Evolutionary conservation across 1,284 basidiomycete species (phyloP).

Genomic region (Leccinum subfulvum): DNA sequence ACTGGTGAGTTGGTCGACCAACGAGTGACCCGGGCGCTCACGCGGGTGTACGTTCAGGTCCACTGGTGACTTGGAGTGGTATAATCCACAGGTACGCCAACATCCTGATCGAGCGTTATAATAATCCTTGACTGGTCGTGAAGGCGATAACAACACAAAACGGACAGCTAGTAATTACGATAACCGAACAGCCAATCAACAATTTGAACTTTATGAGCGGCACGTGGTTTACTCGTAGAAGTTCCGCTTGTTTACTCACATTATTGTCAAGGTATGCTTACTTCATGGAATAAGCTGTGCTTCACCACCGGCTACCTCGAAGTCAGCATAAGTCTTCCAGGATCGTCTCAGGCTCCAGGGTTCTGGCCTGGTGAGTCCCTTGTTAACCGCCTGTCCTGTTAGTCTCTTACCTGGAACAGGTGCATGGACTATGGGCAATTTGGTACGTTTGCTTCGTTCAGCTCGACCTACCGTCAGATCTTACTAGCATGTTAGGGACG

Average conservation of each 20-base stretch:
- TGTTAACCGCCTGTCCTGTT: conserved; percentile 3
- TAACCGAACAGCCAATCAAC: conserved; percentile 60
- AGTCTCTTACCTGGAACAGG: conserved; percentile 36
- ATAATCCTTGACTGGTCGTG: conserved; percentile 2
- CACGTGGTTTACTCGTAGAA: conserved; percentile 33
- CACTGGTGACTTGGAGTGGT: conserved; percentile 86
- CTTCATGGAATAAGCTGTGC: conserved; percentile 90
- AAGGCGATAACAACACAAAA: conserved; percentile 64
- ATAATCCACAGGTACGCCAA: conserved; percentile 61
- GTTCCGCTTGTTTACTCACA: conserved; percentile 9
- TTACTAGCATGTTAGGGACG: conserved; percentile 51
- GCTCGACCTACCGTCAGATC: not conserved
- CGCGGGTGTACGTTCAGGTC: conserved; percentile 44
- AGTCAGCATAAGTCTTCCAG: conserved; percentile 79
- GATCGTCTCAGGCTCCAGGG: conserved; percentile 65
- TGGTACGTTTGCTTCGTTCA: conserved; percentile 38
- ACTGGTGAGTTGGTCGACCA: conserved; percentile 48
- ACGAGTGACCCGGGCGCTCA: conserved; percentile 10
- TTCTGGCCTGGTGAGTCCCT: conserved; percentile 61
- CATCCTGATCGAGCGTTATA: not conserved
- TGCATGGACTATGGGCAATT: conserved; percentile 83
- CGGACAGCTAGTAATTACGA: conserved; percentile 78
- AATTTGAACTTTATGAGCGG: conserved; percentile 80
- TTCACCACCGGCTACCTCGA: conserved; percentile 93
- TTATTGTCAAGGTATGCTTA: conserved; percentile 58